phyloP scores from a whole-genome alignment of 176 grass and related monocot species.

The Rhynchospora breviuscula region DNA sequence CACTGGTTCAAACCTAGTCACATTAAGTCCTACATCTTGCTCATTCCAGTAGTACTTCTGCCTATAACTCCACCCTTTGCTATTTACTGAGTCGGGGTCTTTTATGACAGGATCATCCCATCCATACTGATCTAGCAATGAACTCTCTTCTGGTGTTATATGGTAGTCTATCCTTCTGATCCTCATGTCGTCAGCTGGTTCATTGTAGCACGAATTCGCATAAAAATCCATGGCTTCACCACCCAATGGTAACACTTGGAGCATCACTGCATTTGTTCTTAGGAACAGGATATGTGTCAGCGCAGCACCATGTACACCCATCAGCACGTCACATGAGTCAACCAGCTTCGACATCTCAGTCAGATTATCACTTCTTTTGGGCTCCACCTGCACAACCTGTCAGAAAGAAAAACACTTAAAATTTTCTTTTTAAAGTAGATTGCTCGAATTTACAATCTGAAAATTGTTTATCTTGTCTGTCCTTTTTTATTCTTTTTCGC shows the following conservation, averaged over 20 bases:
- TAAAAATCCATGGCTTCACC: slow-evolving; percentile 33
- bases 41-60: slow-evolving; percentile 47
- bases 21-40: slow-evolving; percentile 59
- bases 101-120: slow-evolving; percentile 43
- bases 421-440: not conserved
- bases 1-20: slow-evolving; percentile 31
- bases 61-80: slow-evolving; percentile 46
- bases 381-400: slow-evolving; percentile 21
- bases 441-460: not conserved
- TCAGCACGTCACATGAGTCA: slow-evolving; percentile 66
- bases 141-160: slow-evolving; percentile 62
- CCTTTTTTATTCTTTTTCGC: not conserved
- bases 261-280: slow-evolving; percentile 48
- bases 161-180: slow-evolving; percentile 60
- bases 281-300: slow-evolving; percentile 71
- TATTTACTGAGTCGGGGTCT: slow-evolving; percentile 47
- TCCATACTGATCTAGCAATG: slow-evolving; percentile 47
- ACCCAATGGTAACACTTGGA: slow-evolving; percentile 51
- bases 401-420: not conserved
- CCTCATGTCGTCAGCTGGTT: slow-evolving; percentile 39
- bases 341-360: slow-evolving; percentile 35
- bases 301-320: slow-evolving; percentile 71
- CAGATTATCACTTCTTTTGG: slow-evolving; percentile 18
- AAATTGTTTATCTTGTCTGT: not conserved
- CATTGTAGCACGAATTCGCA: slow-evolving; percentile 34